A percentile compares a stretch with the other conserved stretches of the same genome.
Evolutionary conservation across 2,329 filamentous ascomycete species (phyloP).

Genomic region (Aspergillus fumigatus): DNA sequence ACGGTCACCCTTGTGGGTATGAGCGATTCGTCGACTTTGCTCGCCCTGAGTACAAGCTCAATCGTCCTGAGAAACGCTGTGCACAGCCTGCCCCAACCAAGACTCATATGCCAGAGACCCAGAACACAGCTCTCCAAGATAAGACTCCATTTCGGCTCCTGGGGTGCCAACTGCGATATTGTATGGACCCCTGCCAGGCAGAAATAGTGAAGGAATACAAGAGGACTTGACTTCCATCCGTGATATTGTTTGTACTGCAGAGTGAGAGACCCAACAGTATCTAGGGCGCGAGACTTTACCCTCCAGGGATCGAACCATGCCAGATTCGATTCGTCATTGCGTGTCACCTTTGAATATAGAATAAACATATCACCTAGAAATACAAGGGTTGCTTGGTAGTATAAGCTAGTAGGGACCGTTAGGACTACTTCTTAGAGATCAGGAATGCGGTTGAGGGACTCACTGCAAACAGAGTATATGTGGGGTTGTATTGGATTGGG

Average conservation of each 20-base stretch:
- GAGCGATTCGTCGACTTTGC: slow-evolving; percentile 6
- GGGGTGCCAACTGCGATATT: slow-evolving; percentile 9
- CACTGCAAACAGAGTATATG: slow-evolving; percentile 18
- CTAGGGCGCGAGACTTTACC: slow-evolving; percentile 12
- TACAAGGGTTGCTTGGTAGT: slow-evolving; percentile 17
- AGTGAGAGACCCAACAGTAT: slow-evolving; percentile 16
- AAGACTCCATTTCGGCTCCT: slow-evolving; percentile 16
- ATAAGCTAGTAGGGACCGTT: slow-evolving; percentile 9
- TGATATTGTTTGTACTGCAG: slow-evolving; percentile 17
- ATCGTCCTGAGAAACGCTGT: slow-evolving; percentile 22
- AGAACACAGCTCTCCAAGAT: slow-evolving; percentile 20
- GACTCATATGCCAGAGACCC: slow-evolving; percentile 22
- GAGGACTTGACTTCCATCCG: slow-evolving; percentile 20
- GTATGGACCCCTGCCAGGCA: slow-evolving; percentile 19
- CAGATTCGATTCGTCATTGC: neutral
- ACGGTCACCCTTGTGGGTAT: slow-evolving; percentile 13
- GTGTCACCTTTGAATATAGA: slow-evolving; percentile 2
- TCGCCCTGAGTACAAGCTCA: slow-evolving; percentile 14
- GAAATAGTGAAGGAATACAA: slow-evolving; percentile 23
- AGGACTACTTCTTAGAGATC: neutral
- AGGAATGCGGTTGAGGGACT: neutral
- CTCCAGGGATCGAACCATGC: slow-evolving; percentile 5
- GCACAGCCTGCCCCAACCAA: slow-evolving; percentile 21
- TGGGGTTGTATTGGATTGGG: slow-evolving; percentile 13
- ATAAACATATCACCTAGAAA: slow-evolving; percentile 13